phyloP scores from a whole-genome alignment of 73 alveolate genomes.

The Breviolum minutum region DNA sequence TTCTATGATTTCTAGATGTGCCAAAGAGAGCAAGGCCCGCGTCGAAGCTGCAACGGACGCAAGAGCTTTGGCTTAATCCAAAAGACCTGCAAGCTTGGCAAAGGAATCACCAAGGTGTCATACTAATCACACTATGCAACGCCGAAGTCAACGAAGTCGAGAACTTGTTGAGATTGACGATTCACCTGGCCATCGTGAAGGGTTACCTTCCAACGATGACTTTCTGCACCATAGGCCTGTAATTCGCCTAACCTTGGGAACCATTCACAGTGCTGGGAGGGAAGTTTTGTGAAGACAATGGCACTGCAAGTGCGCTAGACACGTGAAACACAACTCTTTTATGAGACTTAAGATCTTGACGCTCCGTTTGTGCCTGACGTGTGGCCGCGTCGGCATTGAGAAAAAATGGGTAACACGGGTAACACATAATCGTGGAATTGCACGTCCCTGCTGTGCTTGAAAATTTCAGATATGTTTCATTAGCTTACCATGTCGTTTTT shows the following conservation, averaged over 20 bases:
- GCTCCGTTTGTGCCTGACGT: slow-evolving; percentile 77
- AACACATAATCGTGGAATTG: too few species aligned
- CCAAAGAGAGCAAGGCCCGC: background rate
- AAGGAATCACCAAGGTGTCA: background rate
- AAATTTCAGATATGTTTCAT: too few species aligned
- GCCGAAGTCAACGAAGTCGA: background rate
- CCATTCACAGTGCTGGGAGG: background rate
- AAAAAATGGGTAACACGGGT: too few species aligned
- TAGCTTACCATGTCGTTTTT: background rate
- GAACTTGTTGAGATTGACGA: too few species aligned
- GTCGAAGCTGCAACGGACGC: slow-evolving; percentile 83
- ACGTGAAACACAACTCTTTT: background rate
- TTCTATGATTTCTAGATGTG: background rate
- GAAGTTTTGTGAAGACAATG: too few species aligned
- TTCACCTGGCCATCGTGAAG: slow-evolving; percentile 67
- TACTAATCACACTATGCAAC: too few species aligned
- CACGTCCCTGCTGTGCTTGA: too few species aligned
- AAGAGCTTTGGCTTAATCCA: slow-evolving; percentile 83
- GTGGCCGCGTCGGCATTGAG: background rate
- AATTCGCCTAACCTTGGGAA: slow-evolving; percentile 43
- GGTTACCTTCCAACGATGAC: slow-evolving; percentile 90
- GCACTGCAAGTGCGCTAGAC: background rate
- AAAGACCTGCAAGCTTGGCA: slow-evolving; percentile 21
- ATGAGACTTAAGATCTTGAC: background rate
- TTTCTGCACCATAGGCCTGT: slow-evolving; percentile 90